Base-by-base conservation (phyloP, 2,329 filamentous ascomycete genomes). In the Microsporum audouinii region DNA sequence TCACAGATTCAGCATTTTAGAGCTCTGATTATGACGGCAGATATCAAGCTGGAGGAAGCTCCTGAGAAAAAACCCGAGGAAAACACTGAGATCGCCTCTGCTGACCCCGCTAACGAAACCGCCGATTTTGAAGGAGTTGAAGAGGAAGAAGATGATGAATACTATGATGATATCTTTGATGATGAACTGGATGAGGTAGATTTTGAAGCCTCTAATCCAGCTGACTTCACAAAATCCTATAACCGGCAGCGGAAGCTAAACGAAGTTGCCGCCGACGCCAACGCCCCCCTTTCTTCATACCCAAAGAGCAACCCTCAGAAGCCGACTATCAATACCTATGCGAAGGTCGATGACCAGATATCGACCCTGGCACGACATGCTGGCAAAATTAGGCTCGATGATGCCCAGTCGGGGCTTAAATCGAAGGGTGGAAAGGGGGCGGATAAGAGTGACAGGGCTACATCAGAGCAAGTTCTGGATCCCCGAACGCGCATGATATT, bases 401-500 rank as follows among this genome's bases (percentile, higher is more conserved):
- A 81, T 65, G 69, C 79, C 14, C 78, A 81, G 61, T 77, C 81
- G 31, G 81, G 81, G 0, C 72, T 83, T 34, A 76, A 75, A 8
- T 76, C 74, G 31, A 81, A 79, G 57, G 75, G 76, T 51, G 77
- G 73, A 34, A 71, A 71, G 65, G 72, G 71, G 45, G 73, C 68
- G 60, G 91, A 96, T 75, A 95, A 94, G 79, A 87, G 88, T 60
- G 92, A 99, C 72, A 85, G 94, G 62, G 92, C 94, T 58, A 99
- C 94, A 12, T 90, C 85, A 67, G 94, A 99, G 73, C 90, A 96
- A 74, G 94, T 99, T 57, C 79, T 99, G 63, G 94, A 99, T 75
- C 89, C 91, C 65, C 83, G 91, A 60, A 99, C 94, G 12, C 88
- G 91, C 66, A 95, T 96, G 89, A 91, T 99, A 63, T 79, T 99